phyloP scores from a whole-genome alignment of 192 early-diverging fungal species.

The Diversispora epigaea region DNA sequence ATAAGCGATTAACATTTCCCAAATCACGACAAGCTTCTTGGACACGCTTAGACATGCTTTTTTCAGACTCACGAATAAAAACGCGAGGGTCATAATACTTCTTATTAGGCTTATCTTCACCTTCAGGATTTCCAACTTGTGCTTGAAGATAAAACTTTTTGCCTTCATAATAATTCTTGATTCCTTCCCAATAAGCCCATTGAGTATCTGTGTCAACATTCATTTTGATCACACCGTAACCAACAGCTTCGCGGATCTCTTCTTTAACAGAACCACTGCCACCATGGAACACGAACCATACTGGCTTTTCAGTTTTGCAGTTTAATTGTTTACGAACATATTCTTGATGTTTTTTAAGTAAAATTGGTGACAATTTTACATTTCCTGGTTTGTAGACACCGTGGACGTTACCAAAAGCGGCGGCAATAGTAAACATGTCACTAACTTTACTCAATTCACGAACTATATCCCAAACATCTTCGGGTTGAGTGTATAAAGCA shows the following conservation, averaged over 20 bases:
- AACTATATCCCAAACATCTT: slow-evolving; percentile 96
- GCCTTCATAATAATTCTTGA: slow-evolving; percentile 82
- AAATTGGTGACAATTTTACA: slow-evolving; percentile 90
- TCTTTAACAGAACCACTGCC: slow-evolving; percentile 83
- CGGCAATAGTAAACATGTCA: slow-evolving; percentile 93
- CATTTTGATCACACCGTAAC: slow-evolving; percentile 95
- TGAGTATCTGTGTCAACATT: slow-evolving; percentile 99
- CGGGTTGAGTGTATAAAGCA: slow-evolving; percentile 90
- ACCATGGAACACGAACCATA: slow-evolving; percentile 98
- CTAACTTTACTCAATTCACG: slow-evolving; percentile 82
- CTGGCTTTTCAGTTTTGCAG: slow-evolving; percentile 66
- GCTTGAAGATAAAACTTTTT: slow-evolving; percentile 87
- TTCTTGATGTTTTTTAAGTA: slow-evolving; percentile 88
- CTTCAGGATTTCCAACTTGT: slow-evolving; percentile 96
- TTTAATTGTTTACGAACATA: slow-evolving; percentile 72
- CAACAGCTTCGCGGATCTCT: slow-evolving; percentile 81
- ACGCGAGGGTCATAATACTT: slow-evolving; percentile 97
- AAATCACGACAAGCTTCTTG: slow-evolving; percentile 77
- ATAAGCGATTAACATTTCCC: slow-evolving; percentile 67
- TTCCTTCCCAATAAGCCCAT: slow-evolving; percentile 91
- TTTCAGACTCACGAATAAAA: slow-evolving; percentile 87
- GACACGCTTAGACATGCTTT: slow-evolving; percentile 83
- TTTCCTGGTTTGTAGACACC: slow-evolving; percentile 97
- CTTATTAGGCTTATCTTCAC: slow-evolving; percentile 96
- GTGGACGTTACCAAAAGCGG: slow-evolving; percentile 93